These are phyloP conservation scores for Aspergillus phoenicis DNA, from an alignment of 2,329 filamentous ascomycete species.

Conservation along the genomic window DNA sequence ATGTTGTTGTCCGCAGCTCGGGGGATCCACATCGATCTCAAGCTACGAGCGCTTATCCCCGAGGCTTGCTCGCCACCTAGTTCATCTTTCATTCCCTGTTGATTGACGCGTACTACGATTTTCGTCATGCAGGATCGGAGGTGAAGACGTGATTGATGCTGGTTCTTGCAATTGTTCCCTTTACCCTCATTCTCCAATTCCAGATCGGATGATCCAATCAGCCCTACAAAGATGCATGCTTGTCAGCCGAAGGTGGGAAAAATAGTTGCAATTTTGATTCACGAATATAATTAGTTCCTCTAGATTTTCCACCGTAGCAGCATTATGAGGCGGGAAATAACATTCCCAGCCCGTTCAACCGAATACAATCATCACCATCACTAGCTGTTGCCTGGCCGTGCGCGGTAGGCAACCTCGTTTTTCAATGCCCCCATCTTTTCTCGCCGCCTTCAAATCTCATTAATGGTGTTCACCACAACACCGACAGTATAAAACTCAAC, in stretches of 20 bases:
- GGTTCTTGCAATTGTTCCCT: not conserved
- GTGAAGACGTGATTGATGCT: not conserved
- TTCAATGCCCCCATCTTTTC: not conserved
- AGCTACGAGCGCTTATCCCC: not conserved
- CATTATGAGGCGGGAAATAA: not conserved
- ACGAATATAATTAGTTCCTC: not conserved
- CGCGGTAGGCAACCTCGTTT: not conserved
- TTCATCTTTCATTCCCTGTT: not conserved
- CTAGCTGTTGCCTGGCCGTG: not conserved
- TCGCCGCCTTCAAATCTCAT: too few species aligned
- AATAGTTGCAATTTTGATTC: not conserved
- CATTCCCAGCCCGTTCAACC: not conserved
- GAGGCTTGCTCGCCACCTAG: not conserved
- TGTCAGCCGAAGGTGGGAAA: not conserved
- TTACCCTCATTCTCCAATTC: not conserved
- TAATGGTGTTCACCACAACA: not conserved
- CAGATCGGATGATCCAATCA: not conserved
- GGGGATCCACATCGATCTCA: not conserved
- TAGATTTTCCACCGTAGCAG: not conserved
- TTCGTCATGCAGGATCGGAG: not conserved
- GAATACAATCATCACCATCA: not conserved
- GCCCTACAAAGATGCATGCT: not conserved
- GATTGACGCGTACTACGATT: not conserved
- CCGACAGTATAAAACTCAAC: not conserved
- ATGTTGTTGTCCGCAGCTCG: not conserved